These are phyloP conservation scores for Physcomitrellopsis africana DNA, from an alignment of 225 moss, liverwort and hornwort species.

Conservation along the genomic window DNA sequence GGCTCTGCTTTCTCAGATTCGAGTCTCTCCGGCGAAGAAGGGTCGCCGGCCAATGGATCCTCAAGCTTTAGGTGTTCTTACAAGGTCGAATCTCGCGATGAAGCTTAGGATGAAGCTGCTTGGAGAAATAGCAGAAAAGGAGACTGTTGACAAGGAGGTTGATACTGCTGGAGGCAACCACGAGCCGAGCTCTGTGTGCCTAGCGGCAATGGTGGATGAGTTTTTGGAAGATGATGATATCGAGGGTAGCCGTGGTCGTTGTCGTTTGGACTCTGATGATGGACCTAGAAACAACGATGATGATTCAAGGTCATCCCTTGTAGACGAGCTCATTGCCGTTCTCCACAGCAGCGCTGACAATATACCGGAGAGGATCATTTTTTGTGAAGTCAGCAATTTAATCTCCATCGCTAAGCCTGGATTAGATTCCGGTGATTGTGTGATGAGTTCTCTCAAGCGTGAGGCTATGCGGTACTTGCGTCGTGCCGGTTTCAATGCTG, in stretches of 20 bases:
- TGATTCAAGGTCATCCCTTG: constrained; percentile 36
- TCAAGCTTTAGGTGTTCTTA: neutral
- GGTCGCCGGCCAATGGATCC: constrained; percentile 30
- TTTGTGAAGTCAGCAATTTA: constrained; percentile 33
- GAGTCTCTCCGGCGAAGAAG: constrained; percentile 36
- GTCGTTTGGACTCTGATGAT: constrained; percentile 55
- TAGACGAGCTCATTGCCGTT: constrained; percentile 47
- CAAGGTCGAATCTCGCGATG: constrained; percentile 31
- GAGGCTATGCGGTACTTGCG: constrained; percentile 56
- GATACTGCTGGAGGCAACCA: constrained; percentile 42
- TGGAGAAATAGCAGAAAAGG: constrained; percentile 28
- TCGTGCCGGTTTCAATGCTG: constrained; percentile 64
- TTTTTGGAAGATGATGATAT: constrained; percentile 61
- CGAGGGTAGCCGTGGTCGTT: constrained; percentile 53
- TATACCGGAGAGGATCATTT: constrained; percentile 40
- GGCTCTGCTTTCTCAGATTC: constrained; percentile 32
- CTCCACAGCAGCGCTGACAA: constrained; percentile 18
- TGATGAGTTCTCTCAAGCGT: constrained; percentile 18
- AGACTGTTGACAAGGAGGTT: neutral
- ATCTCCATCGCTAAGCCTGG: constrained; percentile 20
- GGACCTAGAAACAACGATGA: constrained; percentile 36
- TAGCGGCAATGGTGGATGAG: constrained; percentile 86
- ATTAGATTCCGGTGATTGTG: neutral
- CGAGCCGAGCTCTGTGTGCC: constrained; percentile 66
- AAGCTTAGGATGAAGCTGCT: constrained; percentile 46